phyloP scores from a whole-genome alignment of 305 asterid genomes.

The Fraxinus dipetala region DNA sequence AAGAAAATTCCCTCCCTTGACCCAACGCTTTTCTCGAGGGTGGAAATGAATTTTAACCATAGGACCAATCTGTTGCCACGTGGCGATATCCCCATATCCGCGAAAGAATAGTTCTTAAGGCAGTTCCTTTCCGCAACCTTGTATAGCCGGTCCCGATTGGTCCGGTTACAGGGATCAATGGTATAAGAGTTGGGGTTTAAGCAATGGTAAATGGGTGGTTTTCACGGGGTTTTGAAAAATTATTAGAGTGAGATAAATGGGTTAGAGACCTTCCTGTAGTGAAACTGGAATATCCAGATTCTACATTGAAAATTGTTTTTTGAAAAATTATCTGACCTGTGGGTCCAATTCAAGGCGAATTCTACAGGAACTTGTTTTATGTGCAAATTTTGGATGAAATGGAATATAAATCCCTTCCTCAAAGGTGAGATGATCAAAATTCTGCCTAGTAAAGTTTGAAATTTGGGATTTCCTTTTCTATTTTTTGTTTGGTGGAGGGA shows the following conservation, averaged over 20 bases:
- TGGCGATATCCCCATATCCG: constrained; percentile 53
- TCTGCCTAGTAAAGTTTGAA: constrained; percentile 15
- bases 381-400: constrained; percentile 27
- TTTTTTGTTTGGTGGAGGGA: background rate
- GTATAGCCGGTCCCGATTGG: constrained; percentile 57
- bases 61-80: constrained; percentile 56
- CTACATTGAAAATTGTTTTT: constrained; percentile 19
- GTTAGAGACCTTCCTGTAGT: constrained; percentile 25
- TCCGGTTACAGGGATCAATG: constrained; percentile 65
- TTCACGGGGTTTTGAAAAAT: constrained; percentile 67
- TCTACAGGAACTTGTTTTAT: constrained; percentile 15
- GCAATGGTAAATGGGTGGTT: constrained; percentile 48
- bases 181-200: constrained; percentile 94
- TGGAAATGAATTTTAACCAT: constrained; percentile 41
- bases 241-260: constrained; percentile 22
- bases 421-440: constrained; percentile 53
- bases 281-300: constrained; percentile 20
- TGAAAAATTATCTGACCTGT: constrained; percentile 14
- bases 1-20: constrained; percentile 59
- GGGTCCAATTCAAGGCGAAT: background rate
- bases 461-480: background rate
- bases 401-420: constrained; percentile 22
- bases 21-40: constrained; percentile 82
- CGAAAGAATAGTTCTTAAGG: constrained; percentile 79
- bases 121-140: constrained; percentile 52